These are phyloP conservation scores for Adiantum capillusveneris DNA, from an alignment of 75 land plant species.

Conservation along the genomic window DNA sequence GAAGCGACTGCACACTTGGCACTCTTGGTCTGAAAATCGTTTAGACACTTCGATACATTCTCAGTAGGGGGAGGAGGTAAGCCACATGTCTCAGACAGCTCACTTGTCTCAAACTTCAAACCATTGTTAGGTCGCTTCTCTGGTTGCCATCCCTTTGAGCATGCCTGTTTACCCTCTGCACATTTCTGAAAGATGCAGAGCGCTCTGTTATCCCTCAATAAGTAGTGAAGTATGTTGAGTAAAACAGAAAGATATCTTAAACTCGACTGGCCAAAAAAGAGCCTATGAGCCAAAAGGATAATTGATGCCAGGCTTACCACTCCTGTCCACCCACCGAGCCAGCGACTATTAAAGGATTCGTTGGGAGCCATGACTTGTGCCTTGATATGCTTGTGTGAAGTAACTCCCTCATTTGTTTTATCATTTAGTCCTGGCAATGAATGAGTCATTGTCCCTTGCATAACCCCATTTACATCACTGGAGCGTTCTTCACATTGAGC, in stretches of 20 bases:
- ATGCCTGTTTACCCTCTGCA: not conserved
- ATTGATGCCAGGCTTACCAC: conserved; percentile 4
- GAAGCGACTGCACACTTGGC: no score
- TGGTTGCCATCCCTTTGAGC: not conserved
- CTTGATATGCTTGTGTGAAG: not conserved
- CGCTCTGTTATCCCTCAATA: no score
- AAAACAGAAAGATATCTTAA: no score
- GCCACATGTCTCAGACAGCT: conserved; percentile 7
- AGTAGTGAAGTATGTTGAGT: no score
- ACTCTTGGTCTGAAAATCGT: no score
- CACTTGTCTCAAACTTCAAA: conserved; percentile 4
- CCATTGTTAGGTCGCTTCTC: not conserved
- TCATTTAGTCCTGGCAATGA: not conserved
- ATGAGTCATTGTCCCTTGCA: no score
- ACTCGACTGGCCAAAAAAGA: no score
- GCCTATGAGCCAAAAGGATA: no score
- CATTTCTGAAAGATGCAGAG: no score
- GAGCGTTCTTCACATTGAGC: no score
- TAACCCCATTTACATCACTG: no score
- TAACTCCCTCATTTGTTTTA: not conserved
- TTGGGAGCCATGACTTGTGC: not conserved
- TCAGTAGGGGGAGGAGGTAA: not conserved
- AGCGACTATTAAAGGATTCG: conserved; percentile 15
- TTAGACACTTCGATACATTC: not conserved
- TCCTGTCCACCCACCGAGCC: conserved; percentile 31